Base-by-base conservation (phyloP, 306 rosid genomes). In the Mimosa bimucronata region DNA sequence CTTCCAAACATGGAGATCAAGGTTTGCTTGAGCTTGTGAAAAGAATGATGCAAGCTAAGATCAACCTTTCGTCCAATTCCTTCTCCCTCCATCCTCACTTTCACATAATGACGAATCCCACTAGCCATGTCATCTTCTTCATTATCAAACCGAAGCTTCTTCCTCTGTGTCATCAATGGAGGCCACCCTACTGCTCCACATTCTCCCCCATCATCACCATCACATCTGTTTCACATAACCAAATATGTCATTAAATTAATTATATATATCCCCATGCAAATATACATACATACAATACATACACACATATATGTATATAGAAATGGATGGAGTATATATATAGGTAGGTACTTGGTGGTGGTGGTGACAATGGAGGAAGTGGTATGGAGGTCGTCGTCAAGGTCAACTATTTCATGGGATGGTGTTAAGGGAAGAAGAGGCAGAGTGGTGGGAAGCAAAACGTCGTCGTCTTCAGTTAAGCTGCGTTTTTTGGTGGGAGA, bases 21-120 rank as follows among this genome's bases (percentile, higher is more conserved):
- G 58, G 91, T 89, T 19, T 82, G 53, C 29, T 55, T 50, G 34
- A 95, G 98, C 11, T 88, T 44, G 0, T 79, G 76, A 66, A 95
- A 91, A 8, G 87, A 87, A 37, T 77, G 84, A 46, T 95, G 88
- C 77, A 50, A 65, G 48, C 73, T 53, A 0, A 95, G 80, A 83
- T 95, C 90, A 73, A 95, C 73, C 83, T 95, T 95, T 74, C 98
- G 78, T 9, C 89, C 97, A 8, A 95, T 95, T 45, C 88, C 94
- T 12, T 87, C 90, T 62, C 98, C 98, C 48, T 95, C 98, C 98
- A 95, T 93, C 86, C 89, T 92, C 80, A 92, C 97, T 83, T 95
- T 95, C 50, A 95, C 94, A 75, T 83, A 90, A 3, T 67, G 50
- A 38, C 23, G 66, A n/a, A 37, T 37, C 50, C 9, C 28, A 9